A percentile compares a stretch with the other conserved stretches of the same genome.
Conservation (phyloP, 169 alveolate genomes). For the Amoebophrya sp. region DNA sequence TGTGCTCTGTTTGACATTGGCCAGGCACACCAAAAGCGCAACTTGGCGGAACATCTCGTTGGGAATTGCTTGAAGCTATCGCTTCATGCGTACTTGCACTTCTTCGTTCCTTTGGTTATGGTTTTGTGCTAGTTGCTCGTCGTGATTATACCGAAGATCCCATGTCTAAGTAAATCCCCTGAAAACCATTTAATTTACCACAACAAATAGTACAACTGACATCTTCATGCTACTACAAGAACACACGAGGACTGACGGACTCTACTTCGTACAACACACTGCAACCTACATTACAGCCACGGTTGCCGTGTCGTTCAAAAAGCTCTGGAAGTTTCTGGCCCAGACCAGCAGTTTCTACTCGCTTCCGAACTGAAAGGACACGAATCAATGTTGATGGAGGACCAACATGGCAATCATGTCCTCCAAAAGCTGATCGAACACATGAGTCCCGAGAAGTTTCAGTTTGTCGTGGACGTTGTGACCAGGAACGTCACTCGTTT, state of each 20-base stretch:
- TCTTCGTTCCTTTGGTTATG: too few species aligned
- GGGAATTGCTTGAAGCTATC: background rate
- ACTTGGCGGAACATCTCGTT: background rate
- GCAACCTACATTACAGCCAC: slow-evolving; percentile 33
- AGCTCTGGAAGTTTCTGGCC: slow-evolving; percentile 54
- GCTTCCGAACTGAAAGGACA: slow-evolving; percentile 54
- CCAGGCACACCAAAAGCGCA: background rate
- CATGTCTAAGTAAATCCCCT: background rate
- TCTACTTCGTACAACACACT: too few species aligned
- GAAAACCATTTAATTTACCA: background rate
- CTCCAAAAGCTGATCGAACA: slow-evolving; percentile 62
- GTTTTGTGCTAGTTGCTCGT: background rate
- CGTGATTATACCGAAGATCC: background rate
- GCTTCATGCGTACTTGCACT: slow-evolving; percentile 5
- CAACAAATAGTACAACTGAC: background rate
- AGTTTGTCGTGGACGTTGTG: slow-evolving; percentile 54
- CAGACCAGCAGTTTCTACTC: slow-evolving; percentile 50
- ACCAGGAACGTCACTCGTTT: slow-evolving; percentile 43
- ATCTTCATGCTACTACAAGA: too few species aligned
- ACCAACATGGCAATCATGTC: slow-evolving; percentile 72
- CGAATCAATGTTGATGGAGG: slow-evolving; percentile 56
- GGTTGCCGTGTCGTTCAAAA: slow-evolving; percentile 72
- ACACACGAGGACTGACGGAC: too few species aligned
- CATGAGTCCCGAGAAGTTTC: slow-evolving; percentile 47
- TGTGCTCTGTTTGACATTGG: background rate